Evolutionary conservation across 192 early-diverging fungal species (phyloP).

Genomic region (Pecoramyces ruminantium): DNA sequence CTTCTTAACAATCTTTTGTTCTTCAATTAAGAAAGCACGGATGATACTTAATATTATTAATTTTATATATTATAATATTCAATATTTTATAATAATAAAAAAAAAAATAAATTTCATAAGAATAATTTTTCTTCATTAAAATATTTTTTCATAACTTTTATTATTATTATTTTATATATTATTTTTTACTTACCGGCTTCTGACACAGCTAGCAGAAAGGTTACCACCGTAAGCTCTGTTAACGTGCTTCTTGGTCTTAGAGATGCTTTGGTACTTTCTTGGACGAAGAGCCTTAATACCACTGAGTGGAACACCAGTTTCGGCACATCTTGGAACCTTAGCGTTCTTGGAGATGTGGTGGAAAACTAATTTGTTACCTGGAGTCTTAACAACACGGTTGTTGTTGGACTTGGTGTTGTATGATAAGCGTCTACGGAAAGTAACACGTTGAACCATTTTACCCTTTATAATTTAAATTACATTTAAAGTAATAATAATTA

Average conservation of each 20-base stretch:
- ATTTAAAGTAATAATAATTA: no score
- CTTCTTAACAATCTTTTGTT: constrained; percentile 99
- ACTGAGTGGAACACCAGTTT: constrained; percentile 77
- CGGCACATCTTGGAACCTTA: constrained; percentile 86
- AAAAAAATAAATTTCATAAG: no score
- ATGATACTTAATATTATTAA: constrained; percentile 53
- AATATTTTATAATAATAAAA: not conserved
- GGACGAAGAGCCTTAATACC: constrained; percentile 89
- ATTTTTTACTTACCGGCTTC: constrained; percentile 19
- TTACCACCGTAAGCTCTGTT: constrained; percentile 93
- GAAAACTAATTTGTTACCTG: constrained; percentile 79
- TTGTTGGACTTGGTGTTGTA: constrained; percentile 87
- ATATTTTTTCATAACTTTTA: no score
- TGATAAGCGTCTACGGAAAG: constrained; percentile 66
- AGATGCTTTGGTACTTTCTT: constrained; percentile 72
- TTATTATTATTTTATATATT: not conserved
- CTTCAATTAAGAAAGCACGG: constrained; percentile 97
- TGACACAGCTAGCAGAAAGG: constrained; percentile 78
- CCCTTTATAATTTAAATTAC: not conserved
- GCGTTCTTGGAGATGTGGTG: constrained; percentile 87
- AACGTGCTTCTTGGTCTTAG: constrained; percentile 84
- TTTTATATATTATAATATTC: no score
- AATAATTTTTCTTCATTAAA: no score
- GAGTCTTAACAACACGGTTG: constrained; percentile 71
- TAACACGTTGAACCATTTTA: constrained; percentile 62